Conservation (phyloP, 1,284 basidiomycete genomes). For the Papiliotrema terrestris region DNA sequence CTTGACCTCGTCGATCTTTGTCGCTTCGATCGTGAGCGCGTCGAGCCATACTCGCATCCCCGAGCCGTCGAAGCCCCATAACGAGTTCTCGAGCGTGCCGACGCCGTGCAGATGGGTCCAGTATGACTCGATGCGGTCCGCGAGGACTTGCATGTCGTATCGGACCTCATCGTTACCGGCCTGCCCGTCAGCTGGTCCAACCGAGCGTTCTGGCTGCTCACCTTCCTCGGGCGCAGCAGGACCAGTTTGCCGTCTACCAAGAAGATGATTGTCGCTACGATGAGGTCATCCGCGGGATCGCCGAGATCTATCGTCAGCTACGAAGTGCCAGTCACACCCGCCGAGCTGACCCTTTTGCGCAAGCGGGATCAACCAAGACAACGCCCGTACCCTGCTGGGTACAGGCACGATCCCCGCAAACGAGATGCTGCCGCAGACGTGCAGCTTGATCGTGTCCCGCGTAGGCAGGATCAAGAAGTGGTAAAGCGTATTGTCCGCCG, state of each 20-base stretch:
- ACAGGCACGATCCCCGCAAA: conserved; percentile 87
- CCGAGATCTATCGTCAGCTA: conserved; percentile 65
- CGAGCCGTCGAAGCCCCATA: conserved; percentile 95
- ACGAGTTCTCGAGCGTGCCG: conserved; percentile 86
- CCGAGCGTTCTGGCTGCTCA: conserved; percentile 32
- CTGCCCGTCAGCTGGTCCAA: conserved; percentile 43
- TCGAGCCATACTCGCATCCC: conserved; percentile 92
- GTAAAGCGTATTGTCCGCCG: conserved; percentile 88
- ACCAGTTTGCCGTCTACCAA: conserved; percentile 91
- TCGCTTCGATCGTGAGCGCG: conserved; percentile 79
- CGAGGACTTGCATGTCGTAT: conserved; percentile 96
- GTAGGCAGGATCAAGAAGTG: conserved; percentile 92
- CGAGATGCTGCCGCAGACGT: conserved; percentile 89
- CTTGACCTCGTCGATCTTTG: conserved; percentile 47
- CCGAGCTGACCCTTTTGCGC: conserved; percentile 76
- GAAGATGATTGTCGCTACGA: conserved; percentile 93
- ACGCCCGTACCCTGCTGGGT: conserved; percentile 77
- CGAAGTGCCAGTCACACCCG: not conserved
- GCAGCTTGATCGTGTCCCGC: conserved; percentile 73
- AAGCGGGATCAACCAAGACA: conserved; percentile 96
- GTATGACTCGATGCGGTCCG: conserved; percentile 93
- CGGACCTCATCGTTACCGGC: conserved; percentile 76
- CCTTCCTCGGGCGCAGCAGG: conserved; percentile 77
- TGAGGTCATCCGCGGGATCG: conserved; percentile 88
- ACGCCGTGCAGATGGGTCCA: conserved; percentile 97